Evolutionary conservation across 2,329 filamentous ascomycete species (phyloP).

Genomic region (Triangularia setosa): DNA sequence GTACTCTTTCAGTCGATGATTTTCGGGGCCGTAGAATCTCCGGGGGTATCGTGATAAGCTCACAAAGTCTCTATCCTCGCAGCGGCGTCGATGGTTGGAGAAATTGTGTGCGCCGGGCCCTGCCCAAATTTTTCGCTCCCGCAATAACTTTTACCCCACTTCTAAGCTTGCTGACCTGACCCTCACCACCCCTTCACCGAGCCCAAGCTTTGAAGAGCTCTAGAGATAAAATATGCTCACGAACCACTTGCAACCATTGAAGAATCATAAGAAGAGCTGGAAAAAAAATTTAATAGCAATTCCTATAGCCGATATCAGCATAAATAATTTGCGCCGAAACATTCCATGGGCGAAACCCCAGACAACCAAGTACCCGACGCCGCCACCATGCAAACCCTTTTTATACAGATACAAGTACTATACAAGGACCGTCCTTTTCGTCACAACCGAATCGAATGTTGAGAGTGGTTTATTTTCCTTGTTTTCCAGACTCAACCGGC

Average conservation of each 20-base stretch:
- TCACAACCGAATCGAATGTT: background rate
- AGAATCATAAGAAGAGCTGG: background rate
- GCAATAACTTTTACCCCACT: constrained; percentile 30
- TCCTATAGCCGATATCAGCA: background rate
- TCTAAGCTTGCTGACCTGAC: constrained; percentile 14
- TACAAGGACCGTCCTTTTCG: background rate
- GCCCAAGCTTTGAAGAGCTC: background rate
- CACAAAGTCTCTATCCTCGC: constrained; percentile 25
- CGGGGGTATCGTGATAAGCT: constrained; percentile 24
- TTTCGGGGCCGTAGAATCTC: constrained; percentile 18
- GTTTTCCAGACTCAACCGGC: constrained; percentile 31
- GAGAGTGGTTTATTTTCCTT: background rate
- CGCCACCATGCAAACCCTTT: background rate
- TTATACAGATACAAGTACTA: background rate
- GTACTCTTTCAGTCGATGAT: constrained; percentile 23
- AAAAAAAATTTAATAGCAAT: background rate
- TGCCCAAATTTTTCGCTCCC: constrained; percentile 29
- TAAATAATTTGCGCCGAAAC: background rate
- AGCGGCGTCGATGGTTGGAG: constrained; percentile 26
- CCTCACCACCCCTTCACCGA: constrained; percentile 18
- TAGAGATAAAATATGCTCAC: background rate
- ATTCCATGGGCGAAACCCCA: background rate
- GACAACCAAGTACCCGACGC: background rate
- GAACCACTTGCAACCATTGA: background rate
- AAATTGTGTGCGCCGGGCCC: constrained; percentile 31